phyloP scores from a whole-genome alignment of 169 alveolate species.

The Plasmodium coatneyi region DNA sequence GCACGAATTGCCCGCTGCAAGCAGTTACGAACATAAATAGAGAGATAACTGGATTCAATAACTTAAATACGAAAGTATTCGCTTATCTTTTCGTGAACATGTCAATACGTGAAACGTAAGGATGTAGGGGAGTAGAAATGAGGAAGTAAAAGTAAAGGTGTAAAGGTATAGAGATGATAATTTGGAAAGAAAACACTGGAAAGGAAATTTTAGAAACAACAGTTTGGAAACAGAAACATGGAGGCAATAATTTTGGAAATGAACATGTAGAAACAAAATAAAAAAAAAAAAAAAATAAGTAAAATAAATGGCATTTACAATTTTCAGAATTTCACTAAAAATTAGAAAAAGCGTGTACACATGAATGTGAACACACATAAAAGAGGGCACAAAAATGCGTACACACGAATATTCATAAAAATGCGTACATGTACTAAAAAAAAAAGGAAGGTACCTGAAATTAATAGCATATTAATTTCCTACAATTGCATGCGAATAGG shows the following conservation, averaged over 20 bases:
- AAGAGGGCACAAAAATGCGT: background rate
- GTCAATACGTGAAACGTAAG: background rate
- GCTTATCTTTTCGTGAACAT: background rate
- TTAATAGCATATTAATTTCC: constrained; percentile 40
- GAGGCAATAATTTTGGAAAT: background rate
- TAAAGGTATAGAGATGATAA: background rate
- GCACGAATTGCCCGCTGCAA: background rate
- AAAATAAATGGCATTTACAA: background rate
- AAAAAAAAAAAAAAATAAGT: background rate
- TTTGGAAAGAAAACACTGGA: background rate
- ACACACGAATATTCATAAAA: background rate
- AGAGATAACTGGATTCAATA: background rate
- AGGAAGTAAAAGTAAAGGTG: background rate
- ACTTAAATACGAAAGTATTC: background rate
- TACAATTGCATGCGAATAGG: background rate
- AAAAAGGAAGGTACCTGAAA: constrained; percentile 19
- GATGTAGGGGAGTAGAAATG: background rate
- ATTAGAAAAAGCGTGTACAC: background rate
- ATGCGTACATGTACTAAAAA: constrained; percentile 12
- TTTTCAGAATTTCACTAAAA: background rate
- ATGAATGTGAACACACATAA: background rate
- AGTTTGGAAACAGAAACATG: background rate
- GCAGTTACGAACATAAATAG: background rate
- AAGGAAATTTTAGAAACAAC: background rate
- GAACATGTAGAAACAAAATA: background rate